Base-by-base conservation (phyloP, 257 asterid genomes). In the Nemophila menziesii region DNA sequence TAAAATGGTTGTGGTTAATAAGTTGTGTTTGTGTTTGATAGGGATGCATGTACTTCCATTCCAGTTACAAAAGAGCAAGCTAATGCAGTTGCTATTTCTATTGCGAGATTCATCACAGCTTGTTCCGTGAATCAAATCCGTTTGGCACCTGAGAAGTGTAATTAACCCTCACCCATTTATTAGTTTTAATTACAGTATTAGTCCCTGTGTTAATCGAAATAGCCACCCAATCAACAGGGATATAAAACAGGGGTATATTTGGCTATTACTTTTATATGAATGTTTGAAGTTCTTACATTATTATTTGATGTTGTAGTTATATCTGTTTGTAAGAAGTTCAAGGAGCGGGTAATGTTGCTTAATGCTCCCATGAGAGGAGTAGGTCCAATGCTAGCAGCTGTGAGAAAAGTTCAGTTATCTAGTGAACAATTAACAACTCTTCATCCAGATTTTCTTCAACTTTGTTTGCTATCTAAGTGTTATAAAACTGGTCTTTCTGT, bases 81-180 rank as follows among this genome's bases (percentile, higher is more conserved):
- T 11, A 64, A 65, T 48, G 90, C 78, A 42, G 43, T 67, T 7
- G 76, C 84, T 58, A 49, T 70, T 44, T 59, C 66, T 34, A 57
- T 79, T 41, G 67, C 87, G 34, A 74, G 79, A 66, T 89, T 89
- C 60, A 72, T 89, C 57, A 70, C 61, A 51, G 69, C 62, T 23
- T 89, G 94, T 48, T 43, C 68, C 29, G 68, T 72, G 4, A 90
- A 84, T 57, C 98, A 89, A 69, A 77, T 89, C 44, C 78, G 74
- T 23, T 41, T 80, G 76, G 94, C 80, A 6, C 77, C 93, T 53
- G 87, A 89, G n/a, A 80, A 80, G 59, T 89, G 98, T 89, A 78
- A 15, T 20, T n/a, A 20, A 15, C 29, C 20, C 10, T 26, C 9
- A 13, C 36, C 36, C 36, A 29, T 2, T 7, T 29, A 1, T 29